phyloP scores from a whole-genome alignment of 805 yeast genomes.

The Candida maris region DNA sequence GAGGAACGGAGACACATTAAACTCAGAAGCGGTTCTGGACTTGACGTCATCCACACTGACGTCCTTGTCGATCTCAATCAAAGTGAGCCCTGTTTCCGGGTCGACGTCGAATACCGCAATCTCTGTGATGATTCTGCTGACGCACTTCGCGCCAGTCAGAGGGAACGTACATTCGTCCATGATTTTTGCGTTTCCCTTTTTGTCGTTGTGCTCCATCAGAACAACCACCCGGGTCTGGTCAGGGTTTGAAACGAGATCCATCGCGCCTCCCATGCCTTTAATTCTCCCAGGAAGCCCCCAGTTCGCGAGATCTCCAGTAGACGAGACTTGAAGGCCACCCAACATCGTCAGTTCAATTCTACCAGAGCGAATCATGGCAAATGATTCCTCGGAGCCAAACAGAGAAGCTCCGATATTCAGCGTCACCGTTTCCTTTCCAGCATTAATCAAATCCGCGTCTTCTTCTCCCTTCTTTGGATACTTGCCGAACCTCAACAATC shows the following conservation, averaged over 20 bases:
- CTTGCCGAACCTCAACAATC: constrained; percentile 48
- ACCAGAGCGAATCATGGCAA: constrained; percentile 47
- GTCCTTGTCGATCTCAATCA: constrained; percentile 41
- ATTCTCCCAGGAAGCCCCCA: constrained; percentile 51
- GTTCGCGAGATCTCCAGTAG: constrained; percentile 47
- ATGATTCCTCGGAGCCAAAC: constrained; percentile 49
- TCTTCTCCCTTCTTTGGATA: constrained; percentile 40
- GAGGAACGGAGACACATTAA: constrained; percentile 31
- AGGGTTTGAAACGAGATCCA: constrained; percentile 50
- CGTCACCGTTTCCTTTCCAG: constrained; percentile 51
- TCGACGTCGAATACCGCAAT: constrained; percentile 47
- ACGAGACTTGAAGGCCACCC: constrained; percentile 49
- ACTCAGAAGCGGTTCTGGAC: constrained; percentile 39
- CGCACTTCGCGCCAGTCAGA: constrained; percentile 44
- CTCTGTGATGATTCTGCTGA: constrained; percentile 43
- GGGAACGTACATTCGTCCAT: constrained; percentile 43
- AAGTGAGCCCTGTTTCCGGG: constrained; percentile 34
- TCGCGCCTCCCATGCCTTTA: constrained; percentile 54
- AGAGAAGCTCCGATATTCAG: constrained; percentile 43
- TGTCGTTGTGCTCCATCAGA: constrained; percentile 46
- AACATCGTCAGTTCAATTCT: constrained; percentile 41
- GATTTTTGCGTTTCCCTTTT: constrained; percentile 45
- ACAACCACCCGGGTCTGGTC: constrained; percentile 42
- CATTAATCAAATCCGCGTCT: constrained; percentile 46
- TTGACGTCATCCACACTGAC: constrained; percentile 19